Evolutionary conservation across 768 basidiomycete genomes (phyloP).

Genomic region (Termitomyces titanicus): DNA sequence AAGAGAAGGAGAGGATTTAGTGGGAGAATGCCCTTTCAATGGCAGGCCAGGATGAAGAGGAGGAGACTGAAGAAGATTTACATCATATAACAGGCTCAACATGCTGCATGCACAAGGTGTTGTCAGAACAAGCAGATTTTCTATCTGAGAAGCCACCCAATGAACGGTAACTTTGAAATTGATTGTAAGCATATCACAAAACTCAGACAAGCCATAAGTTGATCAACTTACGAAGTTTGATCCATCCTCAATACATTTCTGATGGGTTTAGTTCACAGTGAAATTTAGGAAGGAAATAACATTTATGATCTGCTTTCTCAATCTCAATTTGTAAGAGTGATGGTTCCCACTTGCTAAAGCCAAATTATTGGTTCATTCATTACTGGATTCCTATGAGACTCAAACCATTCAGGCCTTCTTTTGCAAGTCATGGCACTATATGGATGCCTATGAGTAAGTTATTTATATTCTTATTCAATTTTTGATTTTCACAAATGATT

Average conservation of each 20-base stretch:
- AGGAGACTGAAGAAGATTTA: not conserved
- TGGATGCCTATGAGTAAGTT: not conserved
- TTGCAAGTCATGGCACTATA: not conserved
- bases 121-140: not conserved
- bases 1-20: not conserved
- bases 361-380: not conserved
- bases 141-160: not conserved
- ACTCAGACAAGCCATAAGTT: too few species aligned
- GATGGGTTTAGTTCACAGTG: not conserved
- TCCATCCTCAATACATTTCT: not conserved
- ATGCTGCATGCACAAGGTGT: not conserved
- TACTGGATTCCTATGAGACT: not conserved
- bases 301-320: not conserved
- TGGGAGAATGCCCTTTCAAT: not conserved
- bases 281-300: not conserved
- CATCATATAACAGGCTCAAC: not conserved
- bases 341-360: not conserved
- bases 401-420: not conserved
- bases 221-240: not conserved
- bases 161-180: too few species aligned
- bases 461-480: not conserved
- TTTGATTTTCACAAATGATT: not conserved
- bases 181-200: too few species aligned
- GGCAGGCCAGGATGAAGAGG: not conserved
- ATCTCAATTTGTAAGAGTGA: not conserved